Evolutionary conservation across 2,329 filamentous ascomycete genomes (phyloP), one percentile per base, ranked within the genome.

Genomic region (Xylariaceae sp.): DNA sequence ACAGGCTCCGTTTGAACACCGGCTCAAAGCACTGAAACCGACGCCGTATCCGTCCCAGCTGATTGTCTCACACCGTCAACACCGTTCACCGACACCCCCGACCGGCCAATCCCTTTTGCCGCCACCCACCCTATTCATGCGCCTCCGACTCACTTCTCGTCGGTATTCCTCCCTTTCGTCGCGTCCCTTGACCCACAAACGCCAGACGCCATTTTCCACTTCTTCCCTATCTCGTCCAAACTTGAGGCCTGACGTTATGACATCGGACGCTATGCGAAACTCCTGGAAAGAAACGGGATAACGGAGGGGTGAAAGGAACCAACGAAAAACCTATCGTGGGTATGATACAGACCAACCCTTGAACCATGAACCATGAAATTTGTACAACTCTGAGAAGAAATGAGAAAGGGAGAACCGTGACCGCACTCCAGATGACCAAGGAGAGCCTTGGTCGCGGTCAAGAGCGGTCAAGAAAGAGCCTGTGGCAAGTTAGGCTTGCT

Each of bases 281-380:
- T 46, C 50, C 44, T 46, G 34, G 41, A 43, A n/a, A 43, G 48
- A 55, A 51, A 51, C 50, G 43, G 47, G 46, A 31, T 47, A 50
- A 50, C 41, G 45, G 45, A 36, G 40, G 32, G 18, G 46, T 49
- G 52, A 51, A 39, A 50, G 48, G 43, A 53, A 51, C 46, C 47
- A 53, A 53, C 34, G 43, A 40, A 49, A 43, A 50, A 50, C 44
- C 52, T 51, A 47, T 51, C 44, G 51, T 52, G 57, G 56, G 54
- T 61, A 61, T 60, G 58, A 52, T 59, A 57, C 55, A 59, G 53
- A 57, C 50, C 48, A 51, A 48, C 49, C 47, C 42, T 42, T 35
- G 50, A 58, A 55, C 51, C 54, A 52, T 11, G 21, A 50, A 51
- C 43, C 23, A 36, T 18, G 41, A 15, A 51, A 55, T 59, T 59